Conservation (phyloP, 495 filamentous ascomycete genomes). For the Hypoxylon fuscum region DNA sequence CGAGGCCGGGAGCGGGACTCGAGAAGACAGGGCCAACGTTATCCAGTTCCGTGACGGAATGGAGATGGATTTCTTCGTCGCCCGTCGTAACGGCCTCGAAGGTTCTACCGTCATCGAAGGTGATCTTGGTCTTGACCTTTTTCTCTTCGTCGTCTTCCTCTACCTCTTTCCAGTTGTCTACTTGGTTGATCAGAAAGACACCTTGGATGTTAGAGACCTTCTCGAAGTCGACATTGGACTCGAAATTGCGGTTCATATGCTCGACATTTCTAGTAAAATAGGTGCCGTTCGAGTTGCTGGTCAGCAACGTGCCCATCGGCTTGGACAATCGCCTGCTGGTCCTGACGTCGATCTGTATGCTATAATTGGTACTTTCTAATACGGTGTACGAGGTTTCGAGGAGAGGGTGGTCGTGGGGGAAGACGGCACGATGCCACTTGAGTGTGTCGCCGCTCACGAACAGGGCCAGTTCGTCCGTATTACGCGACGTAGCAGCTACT, state of each 20-base stretch:
- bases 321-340: constrained; percentile 62
- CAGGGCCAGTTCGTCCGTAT: constrained; percentile 88
- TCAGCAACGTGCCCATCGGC: constrained; percentile 86
- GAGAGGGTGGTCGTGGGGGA: constrained; percentile 73
- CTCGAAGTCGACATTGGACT: constrained; percentile 89
- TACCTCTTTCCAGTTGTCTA: constrained; percentile 85
- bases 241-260: constrained; percentile 81
- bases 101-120: constrained; percentile 90
- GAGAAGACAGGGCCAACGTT: constrained; percentile 91
- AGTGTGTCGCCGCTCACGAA: constrained; percentile 80
- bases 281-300: constrained; percentile 95
- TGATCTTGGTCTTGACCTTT: constrained; percentile 80
- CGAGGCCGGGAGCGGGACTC: constrained; percentile 87
- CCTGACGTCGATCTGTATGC: constrained; percentile 94
- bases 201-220: constrained; percentile 90
- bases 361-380: constrained; percentile 94
- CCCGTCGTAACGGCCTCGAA: constrained; percentile 64
- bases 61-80: constrained; percentile 80
- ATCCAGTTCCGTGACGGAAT: constrained; percentile 83
- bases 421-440: constrained; percentile 92
- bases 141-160: constrained; percentile 60
- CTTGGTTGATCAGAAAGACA: constrained; percentile 87
- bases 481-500: constrained; percentile 77
- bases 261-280: constrained; percentile 92
- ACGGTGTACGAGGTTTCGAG: constrained; percentile 91